phyloP scores from a whole-genome alignment of 1,284 basidiomycete species.

The Puccinia horiana region DNA sequence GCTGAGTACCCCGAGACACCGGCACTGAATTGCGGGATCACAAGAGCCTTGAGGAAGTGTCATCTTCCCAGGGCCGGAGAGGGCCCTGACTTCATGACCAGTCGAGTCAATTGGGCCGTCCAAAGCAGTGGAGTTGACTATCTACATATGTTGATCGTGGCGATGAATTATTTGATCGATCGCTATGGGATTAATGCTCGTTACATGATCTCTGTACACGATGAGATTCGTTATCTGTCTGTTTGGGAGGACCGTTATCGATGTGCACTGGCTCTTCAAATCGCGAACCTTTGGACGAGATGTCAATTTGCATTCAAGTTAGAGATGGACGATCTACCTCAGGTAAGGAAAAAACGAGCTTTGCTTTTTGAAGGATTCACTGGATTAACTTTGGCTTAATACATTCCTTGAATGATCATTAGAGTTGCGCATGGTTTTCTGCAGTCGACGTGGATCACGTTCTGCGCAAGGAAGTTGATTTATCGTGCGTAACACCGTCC shows the following conservation, averaged over 20 bases:
- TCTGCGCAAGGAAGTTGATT: conserved; percentile 91
- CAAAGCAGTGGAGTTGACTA: conserved; percentile 99
- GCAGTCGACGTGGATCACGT: conserved; percentile 91
- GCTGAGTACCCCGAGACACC: conserved; percentile 86
- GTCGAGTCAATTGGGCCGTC: conserved; percentile 98
- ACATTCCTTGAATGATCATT: background rate
- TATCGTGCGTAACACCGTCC: conserved; percentile 91
- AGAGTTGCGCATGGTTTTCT: conserved; percentile 80
- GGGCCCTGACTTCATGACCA: conserved; percentile 87
- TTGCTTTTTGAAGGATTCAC: conserved; percentile 1
- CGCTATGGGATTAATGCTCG: conserved; percentile 84
- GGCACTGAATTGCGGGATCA: conserved; percentile 89
- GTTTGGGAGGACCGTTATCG: conserved; percentile 84
- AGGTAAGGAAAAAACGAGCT: conserved; percentile 61
- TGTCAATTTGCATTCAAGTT: conserved; percentile 87
- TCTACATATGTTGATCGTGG: conserved; percentile 89
- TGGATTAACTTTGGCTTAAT: background rate
- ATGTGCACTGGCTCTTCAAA: conserved; percentile 86
- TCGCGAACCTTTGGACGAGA: conserved; percentile 94
- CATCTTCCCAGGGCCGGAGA: conserved; percentile 69
- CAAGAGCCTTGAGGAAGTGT: conserved; percentile 83
- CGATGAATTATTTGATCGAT: conserved; percentile 84
- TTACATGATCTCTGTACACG: conserved; percentile 95
- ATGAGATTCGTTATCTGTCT: conserved; percentile 92
- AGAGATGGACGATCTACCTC: conserved; percentile 92